These are phyloP conservation scores for Sapria himalayana DNA, from an alignment of 345 rosid genomes.

Conservation along the genomic window DNA sequence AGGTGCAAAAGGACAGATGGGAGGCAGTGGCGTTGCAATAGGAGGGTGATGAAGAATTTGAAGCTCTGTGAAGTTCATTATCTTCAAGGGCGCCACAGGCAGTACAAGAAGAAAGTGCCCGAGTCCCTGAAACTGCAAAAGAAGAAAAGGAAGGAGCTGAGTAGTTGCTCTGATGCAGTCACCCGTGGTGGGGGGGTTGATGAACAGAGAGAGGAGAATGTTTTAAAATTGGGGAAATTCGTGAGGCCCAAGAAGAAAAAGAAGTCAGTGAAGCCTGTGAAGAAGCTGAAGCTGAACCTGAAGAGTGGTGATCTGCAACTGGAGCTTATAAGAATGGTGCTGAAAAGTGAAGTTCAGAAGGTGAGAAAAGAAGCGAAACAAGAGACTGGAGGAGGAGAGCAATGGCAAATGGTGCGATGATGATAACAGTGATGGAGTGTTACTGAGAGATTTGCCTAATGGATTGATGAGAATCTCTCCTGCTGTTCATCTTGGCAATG, in stretches of 20 bases:
- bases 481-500: slow-evolving; percentile 18
- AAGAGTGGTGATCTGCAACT: slow-evolving; percentile 45
- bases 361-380: slow-evolving; percentile 15
- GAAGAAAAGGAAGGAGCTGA: slow-evolving; percentile 11
- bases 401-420: slow-evolving; percentile 7
- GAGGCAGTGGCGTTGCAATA: slow-evolving; percentile 73
- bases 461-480: slow-evolving; percentile 78
- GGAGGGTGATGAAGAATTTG: slow-evolving; percentile 51
- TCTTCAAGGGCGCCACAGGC: slow-evolving; percentile 42
- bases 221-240: slow-evolving; percentile 14
- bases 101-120: slow-evolving; percentile 35
- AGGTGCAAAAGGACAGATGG: slow-evolving; percentile 91
- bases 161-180: background rate
- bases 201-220: slow-evolving; percentile 24
- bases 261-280: slow-evolving; percentile 18
- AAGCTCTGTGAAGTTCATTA: slow-evolving; percentile 73
- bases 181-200: slow-evolving; percentile 18
- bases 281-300: slow-evolving; percentile 41
- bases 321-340: slow-evolving; percentile 68
- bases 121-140: slow-evolving; percentile 43
- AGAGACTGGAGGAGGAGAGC: slow-evolving; percentile 12
- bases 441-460: slow-evolving; percentile 64
- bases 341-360: slow-evolving; percentile 69
- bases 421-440: slow-evolving; percentile 33
- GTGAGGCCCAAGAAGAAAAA: slow-evolving; percentile 16